phyloP scores from a whole-genome alignment of 2,329 filamentous ascomycete species.

The Arachnomyces sp. region DNA sequence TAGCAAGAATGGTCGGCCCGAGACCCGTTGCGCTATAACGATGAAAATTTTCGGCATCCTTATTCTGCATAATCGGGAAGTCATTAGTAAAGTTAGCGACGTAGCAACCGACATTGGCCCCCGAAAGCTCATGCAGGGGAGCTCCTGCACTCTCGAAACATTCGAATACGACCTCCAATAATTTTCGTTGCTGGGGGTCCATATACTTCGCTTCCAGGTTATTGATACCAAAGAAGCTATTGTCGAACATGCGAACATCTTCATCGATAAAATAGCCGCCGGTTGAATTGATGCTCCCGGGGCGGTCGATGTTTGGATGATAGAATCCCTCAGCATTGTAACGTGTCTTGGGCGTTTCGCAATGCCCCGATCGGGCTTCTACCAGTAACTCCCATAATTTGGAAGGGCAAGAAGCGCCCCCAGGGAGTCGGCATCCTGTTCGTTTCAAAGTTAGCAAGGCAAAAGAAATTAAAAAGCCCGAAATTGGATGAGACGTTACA shows the following conservation, averaged over 20 bases:
- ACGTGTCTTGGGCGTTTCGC: background rate
- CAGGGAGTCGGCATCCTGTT: constrained; percentile 6
- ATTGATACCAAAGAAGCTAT: constrained; percentile 15
- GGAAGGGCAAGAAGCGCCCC: background rate
- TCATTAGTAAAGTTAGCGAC: constrained; percentile 17
- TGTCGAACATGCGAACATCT: constrained; percentile 16
- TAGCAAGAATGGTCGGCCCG: background rate
- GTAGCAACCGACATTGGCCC: constrained; percentile 6
- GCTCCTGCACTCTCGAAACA: constrained; percentile 13
- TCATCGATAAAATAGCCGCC: constrained; percentile 14
- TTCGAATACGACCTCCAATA: constrained; percentile 16
- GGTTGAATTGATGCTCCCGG: constrained; percentile 8
- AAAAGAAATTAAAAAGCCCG: too few relatives aligned
- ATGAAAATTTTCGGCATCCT: constrained; percentile 9
- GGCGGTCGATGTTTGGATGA: constrained; percentile 1
- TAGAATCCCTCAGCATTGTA: constrained; percentile 3
- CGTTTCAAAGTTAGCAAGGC: too few relatives aligned
- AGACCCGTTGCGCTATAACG: background rate
- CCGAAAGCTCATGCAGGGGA: constrained; percentile 6
- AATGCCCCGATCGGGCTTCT: background rate
- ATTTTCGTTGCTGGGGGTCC: constrained; percentile 16
- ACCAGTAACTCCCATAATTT: constrained; percentile 5
- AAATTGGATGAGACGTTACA: too few relatives aligned
- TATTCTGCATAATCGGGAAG: constrained; percentile 10
- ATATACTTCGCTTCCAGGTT: constrained; percentile 12